Evolutionary conservation across 129 eudicot genomes (phyloP).

Genomic region (Solidago caesia): DNA sequence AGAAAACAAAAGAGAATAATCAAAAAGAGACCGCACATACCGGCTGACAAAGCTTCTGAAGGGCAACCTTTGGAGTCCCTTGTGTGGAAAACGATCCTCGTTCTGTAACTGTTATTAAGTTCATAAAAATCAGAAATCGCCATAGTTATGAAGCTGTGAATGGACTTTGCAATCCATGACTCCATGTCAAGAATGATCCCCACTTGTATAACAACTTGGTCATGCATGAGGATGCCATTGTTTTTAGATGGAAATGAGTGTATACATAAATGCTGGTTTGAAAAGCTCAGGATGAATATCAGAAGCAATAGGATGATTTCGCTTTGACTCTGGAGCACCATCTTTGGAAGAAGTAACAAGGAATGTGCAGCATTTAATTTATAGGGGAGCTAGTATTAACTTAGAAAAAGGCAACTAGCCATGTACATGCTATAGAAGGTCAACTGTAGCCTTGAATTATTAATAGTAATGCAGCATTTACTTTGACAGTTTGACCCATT

Average conservation of each 20-base stretch:
- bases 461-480: background rate
- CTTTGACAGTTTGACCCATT: no score
- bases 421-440: background rate
- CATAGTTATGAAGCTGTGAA: conserved; percentile 3
- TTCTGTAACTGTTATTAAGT: conserved; percentile 1
- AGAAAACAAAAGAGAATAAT: background rate
- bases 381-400: background rate
- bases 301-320: background rate
- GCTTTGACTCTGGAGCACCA: background rate
- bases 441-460: background rate
- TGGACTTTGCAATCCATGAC: conserved; percentile 9
- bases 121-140: conserved; percentile 2
- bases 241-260: background rate
- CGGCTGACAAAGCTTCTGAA: background rate
- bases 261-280: background rate
- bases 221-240: background rate
- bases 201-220: background rate
- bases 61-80: conserved; percentile 2
- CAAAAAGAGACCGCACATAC: background rate
- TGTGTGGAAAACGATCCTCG: conserved; percentile 6
- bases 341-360: background rate
- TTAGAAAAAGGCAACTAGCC: background rate
- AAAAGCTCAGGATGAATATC: background rate
- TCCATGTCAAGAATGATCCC: conserved; percentile 4
- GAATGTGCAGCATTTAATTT: background rate